A percentile compares a stretch with the other conserved stretches of the same genome.
phyloP scores from a whole-genome alignment of 2,329 filamentous ascomycete species.

The Penicillium sp. region DNA sequence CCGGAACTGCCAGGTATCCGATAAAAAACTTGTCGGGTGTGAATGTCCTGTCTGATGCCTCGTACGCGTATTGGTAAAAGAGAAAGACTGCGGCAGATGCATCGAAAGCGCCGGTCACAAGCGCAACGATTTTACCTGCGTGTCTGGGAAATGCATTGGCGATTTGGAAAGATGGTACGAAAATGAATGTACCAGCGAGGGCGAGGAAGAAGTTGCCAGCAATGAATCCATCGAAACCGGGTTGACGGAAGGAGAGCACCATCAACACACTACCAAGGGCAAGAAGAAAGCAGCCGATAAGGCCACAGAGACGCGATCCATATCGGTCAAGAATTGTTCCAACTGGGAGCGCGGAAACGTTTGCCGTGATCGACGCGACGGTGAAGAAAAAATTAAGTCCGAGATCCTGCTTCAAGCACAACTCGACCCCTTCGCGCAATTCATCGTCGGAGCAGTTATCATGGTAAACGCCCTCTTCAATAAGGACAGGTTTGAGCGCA shows the following conservation, averaged over 20 bases:
- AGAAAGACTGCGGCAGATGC: slow-evolving; percentile 75
- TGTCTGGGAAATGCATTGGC: slow-evolving; percentile 74
- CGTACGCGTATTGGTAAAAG: slow-evolving; percentile 68
- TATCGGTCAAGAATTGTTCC: slow-evolving; percentile 78
- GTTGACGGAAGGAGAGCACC: slow-evolving; percentile 59
- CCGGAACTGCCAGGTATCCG: slow-evolving; percentile 65
- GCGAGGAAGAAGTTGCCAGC: slow-evolving; percentile 70
- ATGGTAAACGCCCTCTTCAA: slow-evolving; percentile 66
- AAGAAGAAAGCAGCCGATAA: slow-evolving; percentile 64
- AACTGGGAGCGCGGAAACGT: slow-evolving; percentile 78
- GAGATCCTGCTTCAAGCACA: slow-evolving; percentile 57
- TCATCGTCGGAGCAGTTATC: slow-evolving; percentile 57
- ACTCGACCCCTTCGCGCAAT: slow-evolving; percentile 45
- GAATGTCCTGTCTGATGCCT: slow-evolving; percentile 44
- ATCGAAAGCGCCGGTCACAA: slow-evolving; percentile 78
- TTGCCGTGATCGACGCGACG: slow-evolving; percentile 79
- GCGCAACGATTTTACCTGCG: slow-evolving; percentile 69
- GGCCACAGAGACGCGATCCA: slow-evolving; percentile 72
- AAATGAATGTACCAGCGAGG: slow-evolving; percentile 72
- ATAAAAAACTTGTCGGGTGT: slow-evolving; percentile 64
- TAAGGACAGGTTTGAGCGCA: slow-evolving; percentile 74
- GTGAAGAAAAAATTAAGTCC: slow-evolving; percentile 89
- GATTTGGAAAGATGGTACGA: slow-evolving; percentile 76
- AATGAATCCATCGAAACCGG: slow-evolving; percentile 67
- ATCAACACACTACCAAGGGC: slow-evolving; percentile 65